These are phyloP conservation scores for Penium margaritaceum DNA, from an alignment of 139 green algal species.

Conservation along the genomic window DNA sequence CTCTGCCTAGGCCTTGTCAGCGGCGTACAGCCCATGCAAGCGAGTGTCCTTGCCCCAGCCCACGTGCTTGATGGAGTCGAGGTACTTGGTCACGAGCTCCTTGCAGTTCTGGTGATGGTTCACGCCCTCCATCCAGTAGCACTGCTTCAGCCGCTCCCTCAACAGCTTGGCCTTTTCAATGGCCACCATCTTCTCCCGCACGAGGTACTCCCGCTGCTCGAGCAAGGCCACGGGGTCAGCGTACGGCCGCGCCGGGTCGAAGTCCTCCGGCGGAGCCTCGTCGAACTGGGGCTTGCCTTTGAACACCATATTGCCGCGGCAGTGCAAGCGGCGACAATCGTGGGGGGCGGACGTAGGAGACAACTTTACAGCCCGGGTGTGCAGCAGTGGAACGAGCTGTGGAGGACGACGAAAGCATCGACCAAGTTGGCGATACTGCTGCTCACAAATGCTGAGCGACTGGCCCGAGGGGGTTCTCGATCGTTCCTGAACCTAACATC, in stretches of 20 bases:
- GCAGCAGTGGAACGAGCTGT: too few species aligned
- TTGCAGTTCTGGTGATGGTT: slow-evolving; percentile 49
- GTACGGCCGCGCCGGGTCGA: slow-evolving; percentile 24
- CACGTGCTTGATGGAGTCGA: slow-evolving; percentile 31
- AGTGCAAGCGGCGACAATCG: too few species aligned
- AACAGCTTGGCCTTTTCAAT: slow-evolving; percentile 46
- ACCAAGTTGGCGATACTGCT: too few species aligned
- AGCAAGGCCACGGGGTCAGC: slow-evolving; percentile 42
- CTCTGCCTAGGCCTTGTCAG: too few species aligned
- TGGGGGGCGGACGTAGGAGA: too few species aligned
- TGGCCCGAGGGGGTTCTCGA: too few species aligned
- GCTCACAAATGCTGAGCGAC: too few species aligned
- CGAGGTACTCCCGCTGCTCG: slow-evolving; percentile 45
- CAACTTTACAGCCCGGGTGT: too few species aligned
- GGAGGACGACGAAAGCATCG: too few species aligned
- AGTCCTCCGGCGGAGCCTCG: slow-evolving; percentile 33
- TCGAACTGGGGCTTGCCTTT: slow-evolving; percentile 33
- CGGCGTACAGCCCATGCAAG: background rate
- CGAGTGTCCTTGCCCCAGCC: slow-evolving; percentile 38
- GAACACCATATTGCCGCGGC: slow-evolving; percentile 41
- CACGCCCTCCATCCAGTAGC: slow-evolving; percentile 45
- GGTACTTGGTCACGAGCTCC: slow-evolving; percentile 38
- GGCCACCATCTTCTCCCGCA: slow-evolving; percentile 45
- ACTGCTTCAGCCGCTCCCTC: slow-evolving; percentile 37
- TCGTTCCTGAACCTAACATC: too few species aligned